Evolutionary conservation across 306 rosid species (phyloP).

Genomic region (Cicer pinnatifidum): DNA sequence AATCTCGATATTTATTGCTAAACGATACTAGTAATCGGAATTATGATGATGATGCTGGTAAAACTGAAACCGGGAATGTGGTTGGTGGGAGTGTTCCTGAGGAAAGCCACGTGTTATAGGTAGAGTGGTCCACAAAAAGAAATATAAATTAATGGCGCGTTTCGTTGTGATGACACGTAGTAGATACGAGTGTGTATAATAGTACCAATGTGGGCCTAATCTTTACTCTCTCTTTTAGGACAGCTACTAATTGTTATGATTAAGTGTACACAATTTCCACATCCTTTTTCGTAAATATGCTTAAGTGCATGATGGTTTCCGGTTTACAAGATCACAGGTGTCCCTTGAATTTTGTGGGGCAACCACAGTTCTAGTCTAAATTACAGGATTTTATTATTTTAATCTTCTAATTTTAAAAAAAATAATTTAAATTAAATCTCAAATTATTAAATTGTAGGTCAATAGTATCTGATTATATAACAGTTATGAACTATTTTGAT

Average conservation of each 20-base stretch:
- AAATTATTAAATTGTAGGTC: no score
- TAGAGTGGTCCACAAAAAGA: constrained; percentile 50
- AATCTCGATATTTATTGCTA: background rate
- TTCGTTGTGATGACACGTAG: constrained; percentile 51
- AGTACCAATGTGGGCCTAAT: constrained; percentile 14
- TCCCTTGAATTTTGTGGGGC: no score
- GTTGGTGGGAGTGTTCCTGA: constrained; percentile 31
- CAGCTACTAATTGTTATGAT: background rate
- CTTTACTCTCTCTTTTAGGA: background rate
- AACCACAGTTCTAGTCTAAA: no score
- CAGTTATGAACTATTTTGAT: no score
- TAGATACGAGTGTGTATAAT: constrained; percentile 20
- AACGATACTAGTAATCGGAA: background rate
- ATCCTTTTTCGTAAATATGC: no score
- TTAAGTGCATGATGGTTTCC: no score
- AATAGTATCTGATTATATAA: no score
- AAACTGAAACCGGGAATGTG: constrained; percentile 43
- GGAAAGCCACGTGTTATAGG: constrained; percentile 45
- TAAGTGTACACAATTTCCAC: no score
- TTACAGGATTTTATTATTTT: no score
- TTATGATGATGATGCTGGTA: constrained; percentile 18
- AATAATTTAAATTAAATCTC: no score
- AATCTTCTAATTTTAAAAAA: no score
- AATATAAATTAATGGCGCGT: constrained; percentile 41
- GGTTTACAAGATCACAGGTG: no score